Base-by-base conservation (phyloP, 495 filamentous ascomycete genomes). In the Trichocladium antarcticum region DNA sequence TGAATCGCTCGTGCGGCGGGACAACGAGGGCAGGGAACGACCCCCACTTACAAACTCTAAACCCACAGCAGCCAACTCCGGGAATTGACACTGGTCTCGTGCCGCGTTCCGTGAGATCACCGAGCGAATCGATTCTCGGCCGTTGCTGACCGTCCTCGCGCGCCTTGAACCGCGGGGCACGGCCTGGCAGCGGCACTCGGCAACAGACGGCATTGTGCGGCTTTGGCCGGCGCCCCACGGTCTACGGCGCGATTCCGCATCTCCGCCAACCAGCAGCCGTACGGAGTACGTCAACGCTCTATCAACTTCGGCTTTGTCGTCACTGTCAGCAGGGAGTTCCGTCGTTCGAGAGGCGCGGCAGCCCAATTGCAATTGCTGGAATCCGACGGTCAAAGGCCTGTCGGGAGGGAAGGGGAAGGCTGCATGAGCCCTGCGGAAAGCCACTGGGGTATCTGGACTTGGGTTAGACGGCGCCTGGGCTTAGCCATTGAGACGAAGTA, bases 171-270 rank as follows among this genome's bases (percentile, higher is more conserved):
- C 47, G 49, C 42, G 49, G 20, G 24, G 6, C 31, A 11, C 22
- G 34, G 27, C 47, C 14, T 31, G 10, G 37, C 21, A 42, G 49
- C 53, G 52, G 48, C 41, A 20, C 51, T 49, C 63, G 63, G 63
- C 53, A 45, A 58, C 15, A 14, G 19, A 46, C 62, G 62, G 62
- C 60, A 57, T 58, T 55, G 60, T 2, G 37, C 62, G 63, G 61
- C 60, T 57, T 60, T 55, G 39, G 22, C 37, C 19, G 53, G 37
- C 14, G 56, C 51, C 51, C 56, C 39, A 45, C 39, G 38, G 38
- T 20, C 35, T 8, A 49, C 60, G 54, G 62, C 49, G 37, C 28
- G 27, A 51, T 65, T 65, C 62, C 62, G 62, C 60, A 32, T 54
- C 50, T 43, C 50, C 50, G 50, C 46, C 49, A 51, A 45, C 43